phyloP scores from a whole-genome alignment of 2,329 filamentous ascomycete species.

The Fonsecaea monophora region DNA sequence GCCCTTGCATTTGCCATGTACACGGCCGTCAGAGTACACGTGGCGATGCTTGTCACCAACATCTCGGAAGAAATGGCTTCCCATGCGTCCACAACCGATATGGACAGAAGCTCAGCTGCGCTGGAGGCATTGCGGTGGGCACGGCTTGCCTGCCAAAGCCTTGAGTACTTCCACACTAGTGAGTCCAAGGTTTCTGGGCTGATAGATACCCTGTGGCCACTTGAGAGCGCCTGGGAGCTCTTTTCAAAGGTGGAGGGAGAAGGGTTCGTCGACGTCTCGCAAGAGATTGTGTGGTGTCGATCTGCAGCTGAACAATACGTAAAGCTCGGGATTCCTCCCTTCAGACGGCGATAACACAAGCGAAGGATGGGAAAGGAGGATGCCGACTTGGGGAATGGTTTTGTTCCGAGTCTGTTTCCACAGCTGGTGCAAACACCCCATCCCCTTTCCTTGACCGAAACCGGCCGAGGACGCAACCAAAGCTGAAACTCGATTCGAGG shows the following conservation, averaged over 20 bases:
- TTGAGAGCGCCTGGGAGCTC: constrained; percentile 32
- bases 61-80: constrained; percentile 24
- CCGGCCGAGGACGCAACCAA: neutral
- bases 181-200: constrained; percentile 22
- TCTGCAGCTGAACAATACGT: constrained; percentile 26
- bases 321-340: constrained; percentile 27
- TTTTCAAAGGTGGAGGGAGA: constrained; percentile 20
- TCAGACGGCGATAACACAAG: constrained; percentile 27
- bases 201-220: constrained; percentile 31
- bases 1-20: constrained; percentile 32
- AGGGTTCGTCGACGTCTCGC: constrained; percentile 24
- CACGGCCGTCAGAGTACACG: constrained; percentile 31
- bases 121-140: constrained; percentile 33
- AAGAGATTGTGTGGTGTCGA: constrained; percentile 31
- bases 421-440: neutral
- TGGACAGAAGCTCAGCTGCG: constrained; percentile 22
- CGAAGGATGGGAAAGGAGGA: neutral
- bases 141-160: constrained; percentile 30
- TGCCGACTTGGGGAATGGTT: neutral
- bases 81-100: constrained; percentile 15
- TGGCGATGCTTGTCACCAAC: constrained; percentile 25
- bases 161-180: constrained; percentile 34
- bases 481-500: neutral
- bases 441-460: neutral
- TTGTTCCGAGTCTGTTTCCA: neutral